Conservation (phyloP, 2,329 filamentous ascomycete species). For the Didymella pomorum region DNA sequence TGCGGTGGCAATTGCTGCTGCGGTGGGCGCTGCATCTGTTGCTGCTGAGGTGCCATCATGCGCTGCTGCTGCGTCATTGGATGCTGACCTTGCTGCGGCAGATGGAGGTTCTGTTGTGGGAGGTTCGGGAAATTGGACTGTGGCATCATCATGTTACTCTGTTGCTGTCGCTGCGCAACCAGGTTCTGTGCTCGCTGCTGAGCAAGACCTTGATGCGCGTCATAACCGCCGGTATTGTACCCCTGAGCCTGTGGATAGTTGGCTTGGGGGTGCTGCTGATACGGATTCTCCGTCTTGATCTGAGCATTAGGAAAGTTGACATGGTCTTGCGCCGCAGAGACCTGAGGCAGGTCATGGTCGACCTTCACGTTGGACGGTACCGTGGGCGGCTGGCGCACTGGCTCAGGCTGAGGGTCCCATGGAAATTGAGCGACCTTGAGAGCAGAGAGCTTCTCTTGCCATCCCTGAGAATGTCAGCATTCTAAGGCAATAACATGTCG, state of each 20-base stretch:
- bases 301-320: conserved; percentile 49
- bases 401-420: conserved; percentile 79
- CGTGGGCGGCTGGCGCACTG: conserved; percentile 59
- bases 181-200: conserved; percentile 63
- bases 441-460: conserved; percentile 89
- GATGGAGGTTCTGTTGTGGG: conserved; percentile 26
- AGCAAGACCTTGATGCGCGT: conserved; percentile 57
- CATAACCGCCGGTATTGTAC: conserved; percentile 48
- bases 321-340: conserved; percentile 39
- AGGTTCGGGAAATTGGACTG: conserved; percentile 34
- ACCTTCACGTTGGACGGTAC: conserved; percentile 53
- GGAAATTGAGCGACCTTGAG: conserved; percentile 88
- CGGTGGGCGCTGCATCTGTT: conserved; percentile 30
- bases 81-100: conserved; percentile 35
- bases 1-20: conserved; percentile 42
- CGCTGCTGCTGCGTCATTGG: conserved; percentile 45
- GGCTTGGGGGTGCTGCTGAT: conserved; percentile 39
- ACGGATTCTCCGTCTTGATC: conserved; percentile 61
- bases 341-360: conserved; percentile 44
- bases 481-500: conserved; percentile 5
- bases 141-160: conserved; percentile 37
- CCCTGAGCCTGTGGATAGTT: conserved; percentile 41
- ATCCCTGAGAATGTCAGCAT: conserved; percentile 68
- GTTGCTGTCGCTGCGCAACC: conserved; percentile 50
- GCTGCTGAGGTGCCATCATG: conserved; percentile 37